Base-by-base conservation (phyloP, 768 basidiomycete species). In the Trametes elegans region DNA sequence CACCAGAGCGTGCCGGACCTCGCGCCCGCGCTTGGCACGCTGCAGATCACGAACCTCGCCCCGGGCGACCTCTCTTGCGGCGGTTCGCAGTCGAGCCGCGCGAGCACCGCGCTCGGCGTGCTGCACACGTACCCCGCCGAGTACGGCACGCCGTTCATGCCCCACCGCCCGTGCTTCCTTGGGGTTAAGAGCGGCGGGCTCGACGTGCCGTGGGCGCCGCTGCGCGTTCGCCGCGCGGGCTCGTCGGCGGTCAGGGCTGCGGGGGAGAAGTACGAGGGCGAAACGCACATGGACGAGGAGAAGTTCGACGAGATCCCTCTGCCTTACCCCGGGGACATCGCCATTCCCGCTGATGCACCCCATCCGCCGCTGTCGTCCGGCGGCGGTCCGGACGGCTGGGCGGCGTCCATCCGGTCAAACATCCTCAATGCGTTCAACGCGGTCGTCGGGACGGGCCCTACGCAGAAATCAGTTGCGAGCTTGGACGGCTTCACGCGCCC, bases 371-470 rank as follows among this genome's bases (percentile, higher is more conserved):
- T 8, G 23, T 39, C 18, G 13, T 14, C 11, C 16, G 44, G 26
- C 11, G 27, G 40, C 7, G 43, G 34, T 7, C 34, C 35, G 3
- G 73, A 72, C 7, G 66, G 73, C 21, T 80, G 80, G 80, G 73
- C 74, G 9, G 60, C 68, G 16, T 70, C 73, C 21, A 45, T 81
- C 60, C 74, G 66, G 53, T 73, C 74, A 16, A 76, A 76, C 31
- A 64, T 83, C 10, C 73, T 76, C 47, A 73, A 73, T 49, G 79
- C 78, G 5, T 74, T 83, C 60, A 79, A 76, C 60, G 70, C 76
- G 1, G 76, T 83, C 45, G 74, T 78, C 35, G 71, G 76, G n/a
- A 35, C 29, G 19, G 36, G 41, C n/a, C 36, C 56, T 2, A 8
- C 49, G 1, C 49, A 44, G 27, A 18, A 44, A 8, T 24, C 32